These are phyloP conservation scores for Musa beccarii DNA, from an alignment of 176 grass and related monocot genomes.

Conservation along the genomic window DNA sequence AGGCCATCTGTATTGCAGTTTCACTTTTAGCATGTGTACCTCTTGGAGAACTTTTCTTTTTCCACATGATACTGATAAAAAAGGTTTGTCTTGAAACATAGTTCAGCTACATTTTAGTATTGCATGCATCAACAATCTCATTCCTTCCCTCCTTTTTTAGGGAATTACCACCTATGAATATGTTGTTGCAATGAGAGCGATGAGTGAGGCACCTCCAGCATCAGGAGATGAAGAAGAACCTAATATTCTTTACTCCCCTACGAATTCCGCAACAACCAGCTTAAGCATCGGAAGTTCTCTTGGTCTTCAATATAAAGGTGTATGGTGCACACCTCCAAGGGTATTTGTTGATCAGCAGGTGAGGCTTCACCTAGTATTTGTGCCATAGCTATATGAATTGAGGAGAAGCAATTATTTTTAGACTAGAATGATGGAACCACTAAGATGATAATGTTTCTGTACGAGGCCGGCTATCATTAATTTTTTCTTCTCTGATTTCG, in stretches of 20 bases:
- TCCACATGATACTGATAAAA: conserved; percentile 95
- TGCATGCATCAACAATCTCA: not conserved
- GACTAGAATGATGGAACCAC: too few relatives aligned
- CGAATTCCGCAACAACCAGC: conserved; percentile 89
- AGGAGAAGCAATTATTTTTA: not conserved
- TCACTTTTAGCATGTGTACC: conserved; percentile 79
- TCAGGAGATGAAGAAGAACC: conserved; percentile 73
- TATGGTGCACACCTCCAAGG: conserved; percentile 97
- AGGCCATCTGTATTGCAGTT: conserved; percentile 76
- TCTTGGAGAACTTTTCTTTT: conserved; percentile 96
- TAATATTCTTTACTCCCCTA: conserved; percentile 79
- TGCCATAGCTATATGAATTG: not conserved
- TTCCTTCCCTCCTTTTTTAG: conserved; percentile 28
- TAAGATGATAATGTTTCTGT: not conserved
- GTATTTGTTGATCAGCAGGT: conserved; percentile 75
- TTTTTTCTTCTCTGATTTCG: not conserved
- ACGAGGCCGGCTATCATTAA: not conserved
- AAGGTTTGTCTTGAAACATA: conserved; percentile 50
- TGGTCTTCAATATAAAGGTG: conserved; percentile 86
- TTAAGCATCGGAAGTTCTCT: conserved; percentile 88
- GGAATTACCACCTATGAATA: conserved; percentile 97
- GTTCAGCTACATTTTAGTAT: not conserved
- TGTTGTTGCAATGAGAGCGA: conserved; percentile 95
- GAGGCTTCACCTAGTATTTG: not conserved
- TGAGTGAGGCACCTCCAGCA: conserved; percentile 73